A percentile compares a stretch with the other conserved stretches of the same genome.
These are phyloP conservation scores for Spiraea crenata DNA, from an alignment of 331 rosid species.

Conservation along the genomic window DNA sequence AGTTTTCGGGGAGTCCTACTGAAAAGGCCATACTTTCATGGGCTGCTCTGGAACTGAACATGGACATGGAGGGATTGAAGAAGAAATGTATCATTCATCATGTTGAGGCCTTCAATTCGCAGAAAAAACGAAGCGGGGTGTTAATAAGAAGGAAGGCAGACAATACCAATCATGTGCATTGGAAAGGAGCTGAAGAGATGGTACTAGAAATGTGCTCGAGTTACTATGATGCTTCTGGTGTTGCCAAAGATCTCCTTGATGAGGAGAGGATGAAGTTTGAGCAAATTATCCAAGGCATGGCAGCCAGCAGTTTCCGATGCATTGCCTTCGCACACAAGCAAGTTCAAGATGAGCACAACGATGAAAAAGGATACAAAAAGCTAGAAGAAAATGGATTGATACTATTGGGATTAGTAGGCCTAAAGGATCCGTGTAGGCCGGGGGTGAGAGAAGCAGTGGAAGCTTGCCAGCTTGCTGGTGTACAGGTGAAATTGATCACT, in stretches of 20 bases:
- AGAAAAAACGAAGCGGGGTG: conserved; percentile 29
- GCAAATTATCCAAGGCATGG: conserved; percentile 36
- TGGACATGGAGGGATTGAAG: conserved; percentile 15
- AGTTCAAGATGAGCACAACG: background rate
- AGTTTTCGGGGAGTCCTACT: conserved; percentile 34
- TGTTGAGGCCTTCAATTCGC: conserved; percentile 34
- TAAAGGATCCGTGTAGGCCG: conserved; percentile 32
- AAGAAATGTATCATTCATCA: conserved; percentile 2
- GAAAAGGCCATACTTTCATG: conserved; percentile 34
- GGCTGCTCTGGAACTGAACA: conserved; percentile 12
- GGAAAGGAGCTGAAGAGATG: conserved; percentile 40
- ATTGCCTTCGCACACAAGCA: conserved; percentile 28
- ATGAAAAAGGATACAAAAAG: background rate
- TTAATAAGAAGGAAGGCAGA: conserved; percentile 17
- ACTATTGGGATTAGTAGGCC: conserved; percentile 33
- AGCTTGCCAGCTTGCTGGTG: conserved; percentile 23
- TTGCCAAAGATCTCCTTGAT: background rate
- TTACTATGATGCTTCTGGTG: conserved; percentile 29
- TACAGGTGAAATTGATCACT: conserved; percentile 31
- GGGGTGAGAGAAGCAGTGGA: conserved; percentile 28
- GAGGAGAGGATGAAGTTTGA: background rate
- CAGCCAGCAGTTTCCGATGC: conserved; percentile 23
- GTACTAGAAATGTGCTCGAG: conserved; percentile 23
- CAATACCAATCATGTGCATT: conserved; percentile 13
- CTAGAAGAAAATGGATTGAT: conserved; percentile 20